Percentiles rank a stretch among this genome's conserved stretches.
Evolutionary conservation across 345 rosid species (phyloP).

Genomic region (Citrus mangshanensis): DNA sequence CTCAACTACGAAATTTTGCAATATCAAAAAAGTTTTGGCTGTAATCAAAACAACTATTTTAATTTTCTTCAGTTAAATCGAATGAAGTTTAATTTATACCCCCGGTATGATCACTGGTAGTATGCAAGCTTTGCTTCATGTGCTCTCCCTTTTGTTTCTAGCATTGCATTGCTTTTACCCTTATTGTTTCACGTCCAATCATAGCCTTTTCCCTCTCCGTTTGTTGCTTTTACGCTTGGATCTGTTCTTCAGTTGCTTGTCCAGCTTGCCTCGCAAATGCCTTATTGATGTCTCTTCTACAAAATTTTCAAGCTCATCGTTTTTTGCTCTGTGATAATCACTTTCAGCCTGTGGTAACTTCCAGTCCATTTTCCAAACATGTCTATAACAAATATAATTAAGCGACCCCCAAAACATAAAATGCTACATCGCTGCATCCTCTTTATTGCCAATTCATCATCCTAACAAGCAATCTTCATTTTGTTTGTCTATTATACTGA

Average conservation of each 20-base stretch:
- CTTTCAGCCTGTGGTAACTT: conserved; percentile 66
- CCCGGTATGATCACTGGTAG: conserved; percentile 89
- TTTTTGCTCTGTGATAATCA: conserved; percentile 79
- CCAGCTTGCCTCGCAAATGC: conserved; percentile 66
- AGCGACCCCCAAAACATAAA: neutral
- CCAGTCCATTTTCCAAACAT: conserved; percentile 14
- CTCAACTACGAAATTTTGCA: neutral
- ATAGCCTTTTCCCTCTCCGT: conserved; percentile 96
- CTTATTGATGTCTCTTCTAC: conserved; percentile 86
- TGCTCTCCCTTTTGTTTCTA: conserved; percentile 95
- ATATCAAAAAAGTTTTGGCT: neutral
- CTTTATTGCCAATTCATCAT: conserved; percentile 85
- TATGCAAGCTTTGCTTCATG: conserved; percentile 92
- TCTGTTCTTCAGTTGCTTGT: conserved; percentile 87
- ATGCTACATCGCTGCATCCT: conserved; percentile 78
- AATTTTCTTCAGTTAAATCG: neutral
- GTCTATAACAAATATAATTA: neutral
- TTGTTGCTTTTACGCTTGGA: conserved; percentile 80
- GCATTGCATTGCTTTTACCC: conserved; percentile 65
- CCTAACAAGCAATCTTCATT: conserved; percentile 89
- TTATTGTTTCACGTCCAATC: conserved; percentile 89
- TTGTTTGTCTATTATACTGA: conserved; percentile 76
- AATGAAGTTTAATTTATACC: conserved; percentile 36
- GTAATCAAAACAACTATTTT: neutral
- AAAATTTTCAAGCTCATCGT: conserved; percentile 84